Base-by-base conservation (phyloP, 2,329 filamentous ascomycete genomes). In the Cordyceps militaris region DNA sequence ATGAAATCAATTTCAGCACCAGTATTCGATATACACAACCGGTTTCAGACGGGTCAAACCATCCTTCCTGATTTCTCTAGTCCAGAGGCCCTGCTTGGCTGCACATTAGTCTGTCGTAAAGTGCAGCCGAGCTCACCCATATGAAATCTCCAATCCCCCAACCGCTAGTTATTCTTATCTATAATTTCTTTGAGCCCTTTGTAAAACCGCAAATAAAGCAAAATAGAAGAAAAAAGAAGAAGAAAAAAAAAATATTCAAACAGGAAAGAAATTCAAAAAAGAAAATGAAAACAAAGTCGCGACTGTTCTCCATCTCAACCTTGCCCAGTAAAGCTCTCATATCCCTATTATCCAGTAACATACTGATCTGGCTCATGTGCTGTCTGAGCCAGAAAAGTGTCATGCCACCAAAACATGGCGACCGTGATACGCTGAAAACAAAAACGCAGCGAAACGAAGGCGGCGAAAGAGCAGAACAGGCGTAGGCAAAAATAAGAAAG, bases 401-500 rank as follows among this genome's bases (percentile, higher is more conserved):
- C n/a, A 40, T n/a, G n/a, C n/a, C 43, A 24, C 42, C 44, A 42
- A 19, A 34, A 28, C 52, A 23, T 23, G 34, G 32, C 30, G 24
- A 26, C 34, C 21, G 14, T 42, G 34, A 36, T 40, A 42, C 19
- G 38, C 19, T 11, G 47, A 60, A 60, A 55, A 53, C 44, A 40
- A 38, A 38, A 38, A 52, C 19, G 42, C 16, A 28, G 34, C 38
- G 24, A 57, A 61, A 38, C 34, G 14, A 58, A 57, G 43, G 48
- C 19, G 24, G 42, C 34, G 44, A 44, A 48, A 30, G 30, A 24
- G 36, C 46, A 34, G 42, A 61, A 61, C 43, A 55, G 30, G 32
- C 36, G 19, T 21, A 36, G 38, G 30, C 48, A 51, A 58, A 62
- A 62, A 57, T 57, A 62, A 62, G 62, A 56, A 57, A 60, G 58